phyloP scores from a whole-genome alignment of 2,329 filamentous ascomycete species.

The Aspergillus transmontanensis region DNA sequence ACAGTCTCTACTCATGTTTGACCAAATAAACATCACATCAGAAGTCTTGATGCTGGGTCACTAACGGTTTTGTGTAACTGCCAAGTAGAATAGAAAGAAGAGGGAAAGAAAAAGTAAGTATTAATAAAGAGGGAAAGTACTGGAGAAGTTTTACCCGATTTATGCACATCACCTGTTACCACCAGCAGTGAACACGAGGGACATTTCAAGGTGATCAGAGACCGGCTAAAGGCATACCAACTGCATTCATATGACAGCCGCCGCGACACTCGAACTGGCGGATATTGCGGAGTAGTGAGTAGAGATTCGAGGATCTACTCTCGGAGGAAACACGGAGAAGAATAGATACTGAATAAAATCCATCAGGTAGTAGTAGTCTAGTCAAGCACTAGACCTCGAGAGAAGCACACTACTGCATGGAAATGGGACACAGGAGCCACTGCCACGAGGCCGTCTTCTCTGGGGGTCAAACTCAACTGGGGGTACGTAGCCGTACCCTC shows the following conservation, averaged over 20 bases:
- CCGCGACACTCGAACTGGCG: neutral
- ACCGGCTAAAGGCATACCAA: neutral
- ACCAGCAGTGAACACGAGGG: neutral
- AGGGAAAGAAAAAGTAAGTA: neutral
- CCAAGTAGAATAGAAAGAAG: neutral
- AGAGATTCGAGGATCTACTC: neutral
- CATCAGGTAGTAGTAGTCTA: neutral
- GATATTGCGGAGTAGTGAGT: neutral
- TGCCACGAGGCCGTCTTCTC: slow-evolving; percentile 32
- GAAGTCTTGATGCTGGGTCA: neutral
- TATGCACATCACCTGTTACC: neutral
- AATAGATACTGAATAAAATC: neutral
- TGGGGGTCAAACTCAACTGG: slow-evolving; percentile 13
- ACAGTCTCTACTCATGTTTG: neutral
- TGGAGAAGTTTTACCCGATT: neutral
- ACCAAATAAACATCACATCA: neutral
- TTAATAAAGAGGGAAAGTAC: neutral
- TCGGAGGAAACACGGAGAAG: slow-evolving; percentile 1
- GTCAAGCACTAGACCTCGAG: slow-evolving; percentile 25
- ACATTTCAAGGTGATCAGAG: neutral
- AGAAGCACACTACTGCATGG: slow-evolving; percentile 26
- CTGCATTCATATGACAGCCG: slow-evolving; percentile 3
- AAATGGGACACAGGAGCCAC: slow-evolving; percentile 11
- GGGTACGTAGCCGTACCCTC: neutral
- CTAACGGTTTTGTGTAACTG: slow-evolving; percentile 1